These are phyloP conservation scores for Diplogelasinospora grovesii DNA, from an alignment of 495 filamentous ascomycete genomes.

Conservation along the genomic window DNA sequence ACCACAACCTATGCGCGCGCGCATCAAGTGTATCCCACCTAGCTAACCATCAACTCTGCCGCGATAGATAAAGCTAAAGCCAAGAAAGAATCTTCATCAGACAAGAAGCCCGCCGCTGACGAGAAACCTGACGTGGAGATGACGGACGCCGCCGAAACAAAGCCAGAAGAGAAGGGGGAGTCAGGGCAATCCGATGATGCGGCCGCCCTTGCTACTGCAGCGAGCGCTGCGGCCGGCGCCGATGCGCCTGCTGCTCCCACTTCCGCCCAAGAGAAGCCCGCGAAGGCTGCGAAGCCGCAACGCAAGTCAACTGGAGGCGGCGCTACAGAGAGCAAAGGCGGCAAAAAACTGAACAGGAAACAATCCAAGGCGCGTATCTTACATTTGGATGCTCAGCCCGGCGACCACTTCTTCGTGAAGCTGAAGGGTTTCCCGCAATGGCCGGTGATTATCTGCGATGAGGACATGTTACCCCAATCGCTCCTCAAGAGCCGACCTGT, in stretches of 20 bases:
- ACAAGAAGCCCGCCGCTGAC: slow-evolving; percentile 14
- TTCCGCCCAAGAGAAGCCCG: background rate
- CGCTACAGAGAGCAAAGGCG: slow-evolving; percentile 60
- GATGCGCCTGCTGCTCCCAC: slow-evolving; percentile 15
- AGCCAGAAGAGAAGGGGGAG: no score
- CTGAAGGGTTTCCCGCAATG: slow-evolving; percentile 87
- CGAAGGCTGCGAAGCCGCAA: slow-evolving; percentile 20
- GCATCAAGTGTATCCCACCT: background rate
- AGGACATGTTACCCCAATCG: slow-evolving; percentile 75
- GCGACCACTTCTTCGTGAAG: slow-evolving; percentile 77
- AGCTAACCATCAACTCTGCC: slow-evolving; percentile 14
- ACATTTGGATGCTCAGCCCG: slow-evolving; percentile 73
- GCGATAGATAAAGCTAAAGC: no score
- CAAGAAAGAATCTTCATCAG: no score
- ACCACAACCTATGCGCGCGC: no score
- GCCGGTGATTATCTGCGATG: slow-evolving; percentile 86
- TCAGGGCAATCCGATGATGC: no score
- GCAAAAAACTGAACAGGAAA: slow-evolving; percentile 79
- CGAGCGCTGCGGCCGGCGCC: slow-evolving; percentile 16
- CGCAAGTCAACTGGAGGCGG: slow-evolving; percentile 71
- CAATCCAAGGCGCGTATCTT: slow-evolving; percentile 63
- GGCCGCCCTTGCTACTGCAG: slow-evolving; percentile 18
- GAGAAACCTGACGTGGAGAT: slow-evolving; percentile 33
- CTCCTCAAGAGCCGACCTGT: slow-evolving; percentile 70
- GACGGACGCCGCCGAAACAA: slow-evolving; percentile 24